phyloP scores from a whole-genome alignment of 495 filamentous ascomycete species.

The Talaromyces nanjingensis region DNA sequence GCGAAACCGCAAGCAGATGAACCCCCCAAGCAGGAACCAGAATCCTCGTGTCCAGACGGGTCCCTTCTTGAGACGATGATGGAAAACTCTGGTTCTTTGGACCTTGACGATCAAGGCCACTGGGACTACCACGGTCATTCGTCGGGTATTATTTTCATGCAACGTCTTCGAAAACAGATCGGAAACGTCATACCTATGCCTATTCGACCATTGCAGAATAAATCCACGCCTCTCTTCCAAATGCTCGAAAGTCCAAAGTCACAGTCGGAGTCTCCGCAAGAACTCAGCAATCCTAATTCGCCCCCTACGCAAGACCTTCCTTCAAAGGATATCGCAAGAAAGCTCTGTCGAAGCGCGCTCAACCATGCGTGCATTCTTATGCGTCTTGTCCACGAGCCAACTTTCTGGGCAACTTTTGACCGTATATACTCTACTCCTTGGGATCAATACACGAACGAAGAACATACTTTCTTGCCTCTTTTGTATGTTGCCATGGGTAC shows the following conservation, averaged over 20 bases:
- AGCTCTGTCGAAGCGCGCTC: slow-evolving; percentile 69
- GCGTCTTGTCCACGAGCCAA: slow-evolving; percentile 81
- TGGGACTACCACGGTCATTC: slow-evolving; percentile 96
- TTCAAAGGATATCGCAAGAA: slow-evolving; percentile 54
- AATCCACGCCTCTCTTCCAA: slow-evolving; percentile 29
- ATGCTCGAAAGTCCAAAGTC: slow-evolving; percentile 71
- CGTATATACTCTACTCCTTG: slow-evolving; percentile 67
- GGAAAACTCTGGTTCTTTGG: slow-evolving; percentile 77
- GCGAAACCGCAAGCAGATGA: slow-evolving; percentile 9
- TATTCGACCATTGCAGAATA: slow-evolving; percentile 12
- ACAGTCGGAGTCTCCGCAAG: slow-evolving; percentile 52
- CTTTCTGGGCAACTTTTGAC: slow-evolving; percentile 72
- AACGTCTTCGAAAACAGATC: slow-evolving; percentile 78
- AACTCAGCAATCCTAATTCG: slow-evolving; percentile 24
- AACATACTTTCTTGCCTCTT: slow-evolving; percentile 75
- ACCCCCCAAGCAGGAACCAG: slow-evolving; percentile 9
- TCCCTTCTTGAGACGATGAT: slow-evolving; percentile 92
- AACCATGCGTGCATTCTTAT: slow-evolving; percentile 79
- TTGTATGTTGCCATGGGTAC: slow-evolving; percentile 79
- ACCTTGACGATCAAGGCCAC: slow-evolving; percentile 83
- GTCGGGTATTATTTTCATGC: slow-evolving; percentile 81
- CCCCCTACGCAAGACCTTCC: slow-evolving; percentile 65
- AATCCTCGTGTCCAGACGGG: slow-evolving; percentile 47
- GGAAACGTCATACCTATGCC: slow-evolving; percentile 52
- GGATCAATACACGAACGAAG: slow-evolving; percentile 63